These are phyloP conservation scores for Neonectria hederae DNA, from an alignment of 2,329 filamentous ascomycete genomes.

Conservation along the genomic window DNA sequence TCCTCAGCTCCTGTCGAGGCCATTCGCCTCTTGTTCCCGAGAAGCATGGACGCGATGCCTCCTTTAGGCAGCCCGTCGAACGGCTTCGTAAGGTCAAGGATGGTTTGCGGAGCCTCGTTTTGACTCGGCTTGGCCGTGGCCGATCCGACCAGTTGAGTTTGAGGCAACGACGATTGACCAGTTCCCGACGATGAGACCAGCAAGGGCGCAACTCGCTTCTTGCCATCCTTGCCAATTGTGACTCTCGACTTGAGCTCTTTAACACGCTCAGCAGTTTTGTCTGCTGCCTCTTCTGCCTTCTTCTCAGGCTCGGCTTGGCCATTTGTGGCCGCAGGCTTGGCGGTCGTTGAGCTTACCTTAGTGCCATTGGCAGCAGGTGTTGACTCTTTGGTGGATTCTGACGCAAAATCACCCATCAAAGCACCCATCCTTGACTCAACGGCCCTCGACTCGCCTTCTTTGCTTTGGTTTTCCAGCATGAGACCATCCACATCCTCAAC, in stretches of 20 bases:
- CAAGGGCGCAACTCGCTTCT: slow-evolving; percentile 92
- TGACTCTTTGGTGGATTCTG: slow-evolving; percentile 63
- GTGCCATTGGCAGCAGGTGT: slow-evolving; percentile 60
- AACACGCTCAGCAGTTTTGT: slow-evolving; percentile 64
- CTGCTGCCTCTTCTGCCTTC: slow-evolving; percentile 57
- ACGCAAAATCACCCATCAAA: slow-evolving; percentile 86
- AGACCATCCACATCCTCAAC: slow-evolving; percentile 92
- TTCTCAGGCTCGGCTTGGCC: slow-evolving; percentile 50
- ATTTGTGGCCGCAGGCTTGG: slow-evolving; percentile 52
- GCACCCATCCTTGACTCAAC: slow-evolving; percentile 97
- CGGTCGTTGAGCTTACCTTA: slow-evolving; percentile 53
- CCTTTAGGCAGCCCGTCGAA: slow-evolving; percentile 93
- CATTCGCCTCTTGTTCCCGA: slow-evolving; percentile 93
- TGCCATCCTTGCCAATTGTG: slow-evolving; percentile 95
- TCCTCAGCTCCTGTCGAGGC: slow-evolving; percentile 79
- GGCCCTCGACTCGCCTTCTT: slow-evolving; percentile 86
- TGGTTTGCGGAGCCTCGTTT: slow-evolving; percentile 79
- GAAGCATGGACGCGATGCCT: slow-evolving; percentile 82
- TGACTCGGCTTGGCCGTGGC: slow-evolving; percentile 70
- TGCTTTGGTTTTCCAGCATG: slow-evolving; percentile 88
- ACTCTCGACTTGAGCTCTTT: slow-evolving; percentile 84
- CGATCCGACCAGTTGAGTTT: slow-evolving; percentile 86
- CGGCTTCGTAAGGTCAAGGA: slow-evolving; percentile 90
- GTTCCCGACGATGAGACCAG: slow-evolving; percentile 90
- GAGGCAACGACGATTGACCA: slow-evolving; percentile 86